Base-by-base conservation (phyloP, 192 early-diverging fungal genomes). In the Coemansia sp. region DNA sequence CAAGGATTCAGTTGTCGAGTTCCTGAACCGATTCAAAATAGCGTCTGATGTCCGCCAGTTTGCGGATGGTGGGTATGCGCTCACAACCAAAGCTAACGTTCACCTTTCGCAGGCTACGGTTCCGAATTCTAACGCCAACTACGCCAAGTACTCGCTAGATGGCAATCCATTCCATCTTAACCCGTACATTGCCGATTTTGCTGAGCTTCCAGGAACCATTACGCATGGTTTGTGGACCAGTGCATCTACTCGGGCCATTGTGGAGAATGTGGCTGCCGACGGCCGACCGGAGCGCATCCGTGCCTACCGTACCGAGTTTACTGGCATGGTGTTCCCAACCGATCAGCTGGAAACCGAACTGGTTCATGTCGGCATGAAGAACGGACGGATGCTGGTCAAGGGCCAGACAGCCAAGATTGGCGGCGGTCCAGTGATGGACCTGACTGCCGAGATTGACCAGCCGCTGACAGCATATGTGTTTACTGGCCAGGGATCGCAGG, bases 181-280 rank as follows among this genome's bases (percentile, higher is more conserved):
- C 80, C 89, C 89, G 26, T 95, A 94, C 84, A 88, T 98, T 83
- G 90, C 94, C 52, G 90, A 92, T 62, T 64, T 94, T 10, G 92
- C 90, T 21, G 85, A 86, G 17, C 83, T 96, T 29, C 94, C 95
- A n/a, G 92, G 85, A 27, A 89, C 92, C 17, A 95, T 96, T 67
- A 95, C 93, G 6, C 95, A 98, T 72, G 94, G 95, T 41, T 88
- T 94, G 89, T 98, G 93, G 94, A 98, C 93, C n/a, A 87, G 83
- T 57, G 92, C 94, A 3, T 87, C 92, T 4, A 94, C 92, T 26
- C 85, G 94, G 49, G 92, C 94, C 72, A 88, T 93, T 69, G 89
- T 98, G 14, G 95, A 98, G 71, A 87, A 89, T 53, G 88, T 87
- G 57, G 93, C 90, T 58, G 93, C 94, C 50, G 88, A 91, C 62